Percentiles rank a stretch among this genome's conserved stretches.
Evolutionary conservation across 352 stramenopile species (phyloP).

Genomic region (Plasmopara viticola): DNA sequence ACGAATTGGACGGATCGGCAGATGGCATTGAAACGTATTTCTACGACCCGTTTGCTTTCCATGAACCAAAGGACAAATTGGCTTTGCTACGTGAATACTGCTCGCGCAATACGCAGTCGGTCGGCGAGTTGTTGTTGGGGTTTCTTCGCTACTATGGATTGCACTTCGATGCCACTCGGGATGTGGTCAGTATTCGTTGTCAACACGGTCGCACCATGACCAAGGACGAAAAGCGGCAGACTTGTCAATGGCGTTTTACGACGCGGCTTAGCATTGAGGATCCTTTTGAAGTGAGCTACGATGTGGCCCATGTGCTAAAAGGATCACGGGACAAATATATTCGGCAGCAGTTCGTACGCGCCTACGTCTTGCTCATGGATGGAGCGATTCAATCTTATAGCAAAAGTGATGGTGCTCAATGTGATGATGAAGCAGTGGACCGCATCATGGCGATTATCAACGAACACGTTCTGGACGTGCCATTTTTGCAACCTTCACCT

Average conservation of each 20-base stretch:
- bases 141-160: slow-evolving; percentile 76
- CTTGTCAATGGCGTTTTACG: slow-evolving; percentile 66
- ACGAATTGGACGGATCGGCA: slow-evolving; percentile 30
- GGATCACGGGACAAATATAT: slow-evolving; percentile 81
- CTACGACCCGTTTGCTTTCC: slow-evolving; percentile 64
- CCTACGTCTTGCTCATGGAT: slow-evolving; percentile 56
- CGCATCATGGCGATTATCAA: slow-evolving; percentile 33
- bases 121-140: slow-evolving; percentile 63
- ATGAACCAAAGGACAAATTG: slow-evolving; percentile 40
- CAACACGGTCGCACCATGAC: slow-evolving; percentile 40
- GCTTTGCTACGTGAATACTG: slow-evolving; percentile 36
- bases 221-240: slow-evolving; percentile 71
- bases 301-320: slow-evolving; percentile 96
- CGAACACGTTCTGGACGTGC: slow-evolving; percentile 35
- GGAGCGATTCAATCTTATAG: slow-evolving; percentile 26
- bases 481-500: slow-evolving; percentile 29
- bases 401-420: slow-evolving; percentile 4
- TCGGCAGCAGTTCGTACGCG: slow-evolving; percentile 72
- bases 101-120: slow-evolving; percentile 37
- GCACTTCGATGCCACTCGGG: slow-evolving; percentile 55
- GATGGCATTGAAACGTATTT: slow-evolving; percentile 75
- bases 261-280: slow-evolving; percentile 93
- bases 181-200: slow-evolving; percentile 69
- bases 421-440: slow-evolving; percentile 13
- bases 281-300: slow-evolving; percentile 97